phyloP scores from a whole-genome alignment of 2,329 filamentous ascomycete species.

The Nemania diffusa region DNA sequence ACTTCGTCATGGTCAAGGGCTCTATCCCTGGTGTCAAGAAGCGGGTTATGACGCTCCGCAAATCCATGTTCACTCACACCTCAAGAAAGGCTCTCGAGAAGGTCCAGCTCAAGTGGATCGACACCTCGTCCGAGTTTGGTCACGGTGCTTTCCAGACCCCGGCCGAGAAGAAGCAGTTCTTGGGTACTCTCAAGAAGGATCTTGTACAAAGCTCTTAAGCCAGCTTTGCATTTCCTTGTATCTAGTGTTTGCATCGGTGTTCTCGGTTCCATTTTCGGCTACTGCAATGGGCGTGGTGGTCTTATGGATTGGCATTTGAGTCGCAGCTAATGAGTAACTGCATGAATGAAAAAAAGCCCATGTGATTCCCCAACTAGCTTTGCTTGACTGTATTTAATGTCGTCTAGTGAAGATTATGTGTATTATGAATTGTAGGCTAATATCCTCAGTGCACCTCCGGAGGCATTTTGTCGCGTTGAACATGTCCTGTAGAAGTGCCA shows the following conservation, averaged over 20 bases:
- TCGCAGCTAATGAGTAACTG: conserved; percentile 51
- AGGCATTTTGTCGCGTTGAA: too few species aligned
- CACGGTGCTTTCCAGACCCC: conserved; percentile 99
- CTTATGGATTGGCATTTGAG: conserved; percentile 49
- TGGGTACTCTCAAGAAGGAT: conserved; percentile 99
- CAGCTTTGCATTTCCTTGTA: conserved; percentile 55
- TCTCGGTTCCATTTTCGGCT: conserved; percentile 58
- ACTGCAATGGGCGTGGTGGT: conserved; percentile 47
- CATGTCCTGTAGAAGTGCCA: too few species aligned
- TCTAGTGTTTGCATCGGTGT: conserved; percentile 66
- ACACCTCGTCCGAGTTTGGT: conserved; percentile 99
- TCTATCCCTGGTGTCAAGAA: conserved; percentile 99
- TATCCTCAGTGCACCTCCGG: too few species aligned
- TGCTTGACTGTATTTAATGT: background rate
- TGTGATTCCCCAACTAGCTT: conserved; percentile 34
- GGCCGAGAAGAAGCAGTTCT: conserved; percentile 96
- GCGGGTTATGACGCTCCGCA: conserved; percentile 98
- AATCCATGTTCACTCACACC: conserved; percentile 98
- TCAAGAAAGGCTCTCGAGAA: conserved; percentile 97
- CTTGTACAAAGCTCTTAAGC: conserved; percentile 61
- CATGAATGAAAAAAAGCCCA: conserved; percentile 48
- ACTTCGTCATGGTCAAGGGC: conserved; percentile 98
- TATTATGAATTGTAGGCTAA: background rate
- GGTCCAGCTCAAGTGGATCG: conserved; percentile 99
- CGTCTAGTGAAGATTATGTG: background rate